Evolutionary conservation across 495 filamentous ascomycete genomes (phyloP).

Genomic region (Symbiotaphrina buchneri): DNA sequence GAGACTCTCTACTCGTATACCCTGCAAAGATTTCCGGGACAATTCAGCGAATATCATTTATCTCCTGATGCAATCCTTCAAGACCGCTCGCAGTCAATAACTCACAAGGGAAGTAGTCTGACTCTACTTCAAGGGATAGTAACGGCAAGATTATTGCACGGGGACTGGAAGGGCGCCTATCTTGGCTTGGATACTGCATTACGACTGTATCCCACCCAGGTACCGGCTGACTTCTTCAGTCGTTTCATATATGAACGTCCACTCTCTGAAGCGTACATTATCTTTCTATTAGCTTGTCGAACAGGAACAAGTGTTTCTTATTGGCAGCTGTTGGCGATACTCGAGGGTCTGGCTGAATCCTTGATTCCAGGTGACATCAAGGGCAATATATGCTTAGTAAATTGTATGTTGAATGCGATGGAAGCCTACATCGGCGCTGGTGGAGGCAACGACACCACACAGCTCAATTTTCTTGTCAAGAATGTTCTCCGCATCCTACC

Average conservation of each 20-base stretch:
- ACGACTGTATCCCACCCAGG: constrained; percentile 18
- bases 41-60: constrained; percentile 17
- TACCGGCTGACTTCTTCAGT: constrained; percentile 17
- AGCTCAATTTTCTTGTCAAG: constrained; percentile 9
- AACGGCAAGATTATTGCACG: constrained; percentile 18
- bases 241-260: constrained; percentile 21
- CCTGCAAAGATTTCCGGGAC: constrained; percentile 16
- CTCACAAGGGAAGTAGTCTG: constrained; percentile 12
- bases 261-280: constrained; percentile 17
- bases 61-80: constrained; percentile 14
- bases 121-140: constrained; percentile 23
- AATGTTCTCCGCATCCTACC: neutral
- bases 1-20: constrained; percentile 18
- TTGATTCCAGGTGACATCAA: constrained; percentile 7
- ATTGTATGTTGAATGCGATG: constrained; percentile 12
- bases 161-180: constrained; percentile 22
- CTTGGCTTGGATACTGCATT: constrained; percentile 21
- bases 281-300: constrained; percentile 22
- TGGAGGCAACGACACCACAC: constrained; percentile 10
- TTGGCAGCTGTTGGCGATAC: constrained; percentile 4
- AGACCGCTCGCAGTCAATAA: constrained; percentile 10
- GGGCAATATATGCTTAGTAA: constrained; percentile 6
- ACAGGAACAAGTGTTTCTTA: constrained; percentile 12
- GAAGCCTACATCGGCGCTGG: constrained; percentile 15
- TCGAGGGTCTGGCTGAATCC: neutral